Percentiles rank a stretch among this genome's conserved stretches.
phyloP scores from a whole-genome alignment of 352 stramenopile genomes.

The Phytophthora pisi region DNA sequence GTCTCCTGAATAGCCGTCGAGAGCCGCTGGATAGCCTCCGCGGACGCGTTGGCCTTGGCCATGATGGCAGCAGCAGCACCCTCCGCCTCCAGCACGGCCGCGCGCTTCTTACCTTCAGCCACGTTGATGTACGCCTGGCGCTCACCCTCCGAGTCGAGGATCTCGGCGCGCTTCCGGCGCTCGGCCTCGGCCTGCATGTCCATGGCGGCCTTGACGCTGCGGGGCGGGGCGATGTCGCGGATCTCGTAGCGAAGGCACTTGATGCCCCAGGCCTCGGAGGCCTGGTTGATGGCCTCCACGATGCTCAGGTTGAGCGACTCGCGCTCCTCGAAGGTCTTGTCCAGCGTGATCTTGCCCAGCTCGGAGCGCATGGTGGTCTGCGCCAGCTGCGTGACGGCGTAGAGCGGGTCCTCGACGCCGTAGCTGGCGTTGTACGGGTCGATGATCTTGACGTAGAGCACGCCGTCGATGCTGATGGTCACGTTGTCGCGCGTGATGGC shows the following conservation, averaged over 20 bases:
- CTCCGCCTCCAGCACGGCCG: conserved; percentile 84
- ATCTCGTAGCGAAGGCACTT: conserved; percentile 93
- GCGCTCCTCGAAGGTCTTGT: conserved; percentile 94
- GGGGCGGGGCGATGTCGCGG: conserved; percentile 87
- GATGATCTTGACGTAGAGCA: conserved; percentile 93
- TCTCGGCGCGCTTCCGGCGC: conserved; percentile 91
- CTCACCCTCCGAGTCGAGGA: conserved; percentile 91
- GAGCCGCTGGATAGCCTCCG: conserved; percentile 78
- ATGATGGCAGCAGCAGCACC: conserved; percentile 87
- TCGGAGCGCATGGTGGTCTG: conserved; percentile 93
- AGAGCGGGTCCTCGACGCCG: conserved; percentile 87
- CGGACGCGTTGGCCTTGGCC: conserved; percentile 81
- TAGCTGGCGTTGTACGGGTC: conserved; percentile 91
- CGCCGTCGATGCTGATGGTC: conserved; percentile 91
- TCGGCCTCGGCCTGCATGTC: conserved; percentile 94
- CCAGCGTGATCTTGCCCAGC: conserved; percentile 92
- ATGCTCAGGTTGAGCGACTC: conserved; percentile 93
- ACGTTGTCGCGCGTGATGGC: conserved; percentile 94
- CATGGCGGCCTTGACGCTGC: conserved; percentile 89
- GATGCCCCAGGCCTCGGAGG: conserved; percentile 90
- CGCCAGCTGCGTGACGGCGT: conserved; percentile 90
- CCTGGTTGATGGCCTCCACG: conserved; percentile 92
- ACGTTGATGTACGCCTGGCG: conserved; percentile 91
- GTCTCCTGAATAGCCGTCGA: conserved; percentile 69
- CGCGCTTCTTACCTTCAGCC: conserved; percentile 90